Evolutionary conservation across 176 grass and related monocot species (phyloP).

Genomic region (Echinochloa phyllopogon): DNA sequence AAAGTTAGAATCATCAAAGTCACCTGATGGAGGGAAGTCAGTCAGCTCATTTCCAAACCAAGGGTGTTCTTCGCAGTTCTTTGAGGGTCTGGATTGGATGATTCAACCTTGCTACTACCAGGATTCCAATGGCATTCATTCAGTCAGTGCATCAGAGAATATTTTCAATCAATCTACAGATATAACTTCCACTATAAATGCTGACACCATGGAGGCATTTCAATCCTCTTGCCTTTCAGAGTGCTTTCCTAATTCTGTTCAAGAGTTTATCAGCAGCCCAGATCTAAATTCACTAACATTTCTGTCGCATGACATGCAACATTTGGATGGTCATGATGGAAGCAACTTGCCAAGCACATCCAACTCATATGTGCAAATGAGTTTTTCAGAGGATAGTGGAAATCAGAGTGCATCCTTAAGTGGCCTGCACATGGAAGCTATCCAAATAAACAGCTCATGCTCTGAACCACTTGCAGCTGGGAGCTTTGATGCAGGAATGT

Average conservation of each 20-base stretch:
- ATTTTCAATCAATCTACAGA: conserved; percentile 56
- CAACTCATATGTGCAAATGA: conserved; percentile 70
- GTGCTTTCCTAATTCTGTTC: conserved; percentile 57
- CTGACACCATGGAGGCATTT: conserved; percentile 69
- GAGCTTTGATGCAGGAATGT: conserved; percentile 46
- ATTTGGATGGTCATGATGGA: conserved; percentile 54
- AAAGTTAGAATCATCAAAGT: conserved; percentile 53
- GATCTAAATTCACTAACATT: conserved; percentile 78
- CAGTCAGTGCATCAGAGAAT: conserved; percentile 59
- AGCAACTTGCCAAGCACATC: conserved; percentile 59
- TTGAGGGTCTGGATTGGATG: conserved; percentile 79
- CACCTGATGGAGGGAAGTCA: conserved; percentile 55
- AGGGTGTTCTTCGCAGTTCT: conserved; percentile 49
- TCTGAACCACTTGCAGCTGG: conserved; percentile 40
- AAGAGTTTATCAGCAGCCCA: conserved; percentile 73
- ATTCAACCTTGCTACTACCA: conserved; percentile 71
- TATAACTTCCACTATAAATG: conserved; percentile 56
- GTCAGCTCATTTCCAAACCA: conserved; percentile 56
- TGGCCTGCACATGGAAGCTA: conserved; percentile 52
- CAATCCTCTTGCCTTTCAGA: conserved; percentile 65
- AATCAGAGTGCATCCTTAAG: conserved; percentile 49
- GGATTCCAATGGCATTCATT: conserved; percentile 50
- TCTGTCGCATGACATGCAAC: conserved; percentile 68
- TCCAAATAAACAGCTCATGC: conserved; percentile 52
- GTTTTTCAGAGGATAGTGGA: conserved; percentile 63